A percentile compares a stretch with the other conserved stretches of the same genome.
Conservation (phyloP, 2,329 filamentous ascomycete genomes). For the Colletotrichum cereale region DNA sequence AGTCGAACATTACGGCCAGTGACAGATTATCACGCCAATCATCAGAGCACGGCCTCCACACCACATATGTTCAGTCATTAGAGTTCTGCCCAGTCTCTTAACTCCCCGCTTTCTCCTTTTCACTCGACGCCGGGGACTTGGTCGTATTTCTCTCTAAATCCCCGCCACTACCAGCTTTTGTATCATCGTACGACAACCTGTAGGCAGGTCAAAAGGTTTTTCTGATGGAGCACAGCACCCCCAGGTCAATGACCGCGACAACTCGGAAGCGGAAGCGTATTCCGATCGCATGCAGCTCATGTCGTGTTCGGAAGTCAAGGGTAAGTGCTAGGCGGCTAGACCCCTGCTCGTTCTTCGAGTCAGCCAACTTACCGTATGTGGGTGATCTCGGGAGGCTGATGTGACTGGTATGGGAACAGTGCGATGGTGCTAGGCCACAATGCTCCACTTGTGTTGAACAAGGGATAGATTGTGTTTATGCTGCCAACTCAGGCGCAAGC, state of each 20-base stretch:
- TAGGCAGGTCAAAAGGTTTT: neutral
- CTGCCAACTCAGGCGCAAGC: slow-evolving; percentile 32
- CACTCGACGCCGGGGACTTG: slow-evolving; percentile 10
- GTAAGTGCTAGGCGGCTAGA: slow-evolving; percentile 20
- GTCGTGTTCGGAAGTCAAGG: slow-evolving; percentile 44
- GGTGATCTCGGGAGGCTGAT: neutral
- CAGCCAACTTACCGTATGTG: neutral
- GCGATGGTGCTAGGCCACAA: slow-evolving; percentile 43
- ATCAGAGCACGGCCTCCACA: neutral
- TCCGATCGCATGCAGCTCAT: slow-evolving; percentile 43
- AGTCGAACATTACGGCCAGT: neutral
- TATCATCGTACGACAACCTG: neutral
- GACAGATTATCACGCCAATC: neutral
- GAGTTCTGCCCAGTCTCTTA: slow-evolving; percentile 12
- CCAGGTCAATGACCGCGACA: slow-evolving; percentile 7
- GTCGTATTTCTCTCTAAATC: slow-evolving; percentile 32
- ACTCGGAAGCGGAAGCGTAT: slow-evolving; percentile 41
- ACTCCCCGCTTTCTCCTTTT: slow-evolving; percentile 23
- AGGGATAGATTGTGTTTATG: slow-evolving; percentile 43
- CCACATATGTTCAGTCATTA: neutral
- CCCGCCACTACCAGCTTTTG: slow-evolving; percentile 15
- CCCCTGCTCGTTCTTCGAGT: neutral
- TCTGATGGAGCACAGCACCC: slow-evolving; percentile 28
- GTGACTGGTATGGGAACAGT: slow-evolving; percentile 25
- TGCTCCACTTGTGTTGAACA: slow-evolving; percentile 42